Evolutionary conservation across 371 early-diverging fungal species (phyloP).

Genomic region (Mortierella sp.): DNA sequence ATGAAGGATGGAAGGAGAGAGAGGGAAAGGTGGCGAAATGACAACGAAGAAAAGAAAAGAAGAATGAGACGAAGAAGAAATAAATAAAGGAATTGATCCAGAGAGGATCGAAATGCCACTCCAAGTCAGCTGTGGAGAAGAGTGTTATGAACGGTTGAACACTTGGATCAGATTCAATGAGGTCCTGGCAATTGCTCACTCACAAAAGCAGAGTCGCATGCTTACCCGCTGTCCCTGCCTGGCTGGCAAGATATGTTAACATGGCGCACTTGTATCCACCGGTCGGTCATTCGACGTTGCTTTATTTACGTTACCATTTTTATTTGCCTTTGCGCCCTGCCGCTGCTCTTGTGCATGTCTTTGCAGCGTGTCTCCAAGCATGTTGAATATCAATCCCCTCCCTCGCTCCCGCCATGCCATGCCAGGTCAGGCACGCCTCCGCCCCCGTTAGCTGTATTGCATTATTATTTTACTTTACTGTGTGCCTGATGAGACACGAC

Average conservation of each 20-base stretch:
- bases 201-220: neutral
- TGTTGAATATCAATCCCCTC: too few species aligned
- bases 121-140: neutral
- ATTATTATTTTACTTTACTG: neutral
- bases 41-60: slow-evolving; percentile 8
- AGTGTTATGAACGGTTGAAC: neutral
- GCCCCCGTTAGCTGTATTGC: neutral
- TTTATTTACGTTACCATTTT: neutral
- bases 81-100: neutral
- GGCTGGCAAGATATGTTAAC: neutral
- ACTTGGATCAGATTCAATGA: neutral
- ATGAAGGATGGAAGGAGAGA: neutral
- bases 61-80: neutral
- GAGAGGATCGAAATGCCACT: neutral
- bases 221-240: neutral
- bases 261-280: neutral
- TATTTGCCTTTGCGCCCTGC: neutral
- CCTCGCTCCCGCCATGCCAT: too few species aligned
- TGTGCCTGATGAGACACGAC: neutral
- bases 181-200: neutral
- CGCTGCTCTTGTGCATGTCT: too few species aligned
- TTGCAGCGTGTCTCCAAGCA: too few species aligned
- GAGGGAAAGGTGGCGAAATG: neutral
- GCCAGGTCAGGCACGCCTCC: neutral
- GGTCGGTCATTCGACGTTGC: neutral